Conservation (phyloP, 2,329 filamentous ascomycete genomes). For the Alternaria longipes region DNA sequence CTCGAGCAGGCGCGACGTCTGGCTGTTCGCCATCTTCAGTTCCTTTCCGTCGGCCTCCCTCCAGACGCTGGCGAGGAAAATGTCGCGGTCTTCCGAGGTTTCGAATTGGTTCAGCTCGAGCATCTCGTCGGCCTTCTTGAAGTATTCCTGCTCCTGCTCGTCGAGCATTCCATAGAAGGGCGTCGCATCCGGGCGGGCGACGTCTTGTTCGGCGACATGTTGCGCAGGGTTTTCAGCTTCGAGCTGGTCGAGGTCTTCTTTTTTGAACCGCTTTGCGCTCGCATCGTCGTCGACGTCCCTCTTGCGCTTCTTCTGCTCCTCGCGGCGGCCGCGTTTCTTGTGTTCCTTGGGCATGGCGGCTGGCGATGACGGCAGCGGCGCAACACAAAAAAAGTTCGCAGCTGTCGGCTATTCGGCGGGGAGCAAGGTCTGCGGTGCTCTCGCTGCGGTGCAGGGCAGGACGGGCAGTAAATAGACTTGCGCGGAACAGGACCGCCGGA, state of each 20-base stretch:
- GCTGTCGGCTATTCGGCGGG: constrained; percentile 21
- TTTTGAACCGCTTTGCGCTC: constrained; percentile 47
- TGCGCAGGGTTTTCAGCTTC: constrained; percentile 26
- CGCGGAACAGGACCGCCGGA: neutral
- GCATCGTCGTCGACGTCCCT: constrained; percentile 43
- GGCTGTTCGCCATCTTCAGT: constrained; percentile 93
- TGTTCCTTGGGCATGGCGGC: constrained; percentile 67
- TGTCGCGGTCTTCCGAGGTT: constrained; percentile 67
- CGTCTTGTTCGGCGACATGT: constrained; percentile 37
- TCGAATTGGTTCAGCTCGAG: constrained; percentile 90
- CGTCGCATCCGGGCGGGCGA: constrained; percentile 61
- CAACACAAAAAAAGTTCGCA: constrained; percentile 24
- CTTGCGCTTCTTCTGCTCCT: constrained; percentile 60
- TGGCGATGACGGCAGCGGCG: constrained; percentile 18
- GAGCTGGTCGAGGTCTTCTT: constrained; percentile 27
- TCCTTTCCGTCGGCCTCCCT: constrained; percentile 90
- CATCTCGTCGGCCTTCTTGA: constrained; percentile 86
- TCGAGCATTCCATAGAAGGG: constrained; percentile 94
- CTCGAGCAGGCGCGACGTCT: constrained; percentile 93
- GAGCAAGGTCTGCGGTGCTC: neutral
- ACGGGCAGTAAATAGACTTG: neutral
- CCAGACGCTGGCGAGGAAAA: constrained; percentile 79
- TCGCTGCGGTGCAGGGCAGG: neutral
- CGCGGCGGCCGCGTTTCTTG: constrained; percentile 66
- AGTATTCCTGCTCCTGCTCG: constrained; percentile 95